Evolutionary conservation across 2,329 filamentous ascomycete genomes (phyloP), one percentile per base, ranked within the genome.

Genomic region (Pseudogymnoascus sp.): DNA sequence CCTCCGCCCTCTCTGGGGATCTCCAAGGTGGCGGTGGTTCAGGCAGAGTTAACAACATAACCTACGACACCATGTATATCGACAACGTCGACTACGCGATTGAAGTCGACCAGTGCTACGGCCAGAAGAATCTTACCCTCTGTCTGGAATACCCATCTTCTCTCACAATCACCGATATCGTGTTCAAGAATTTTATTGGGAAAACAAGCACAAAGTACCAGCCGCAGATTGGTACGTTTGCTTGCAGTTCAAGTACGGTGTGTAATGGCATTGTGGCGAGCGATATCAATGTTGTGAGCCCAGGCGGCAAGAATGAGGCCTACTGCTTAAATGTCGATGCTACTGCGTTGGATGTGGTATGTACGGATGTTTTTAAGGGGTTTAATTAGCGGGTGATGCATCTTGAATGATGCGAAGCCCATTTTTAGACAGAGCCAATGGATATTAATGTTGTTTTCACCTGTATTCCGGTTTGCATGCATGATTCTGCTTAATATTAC

Each of bases 51-150:
- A 79, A 78, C 63, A 90, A 90, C 71, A 80, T 89, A 65, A 89
- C 86, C 1, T 89, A 87, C 71, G 82, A 88, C 63, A 79, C 77
- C 3, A 85, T 89, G 75, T 70, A 75, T 38, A 77, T 86, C 65
- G 73, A 78, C 37, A 86, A 88, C 65, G 85, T 87, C 65, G 86
- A 88, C 70, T 86, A 84, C 68, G 83, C 83, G 2, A 83, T 88
- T 66, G 82, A 85, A 65, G 76, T 87, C 59, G 84, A 84, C n/a
- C 84, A 87, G 70, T 87, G 84, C 75, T 86, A 87, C 65, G 83
- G 83, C 7, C 83, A 86, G 73, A 81, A 77, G 65, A 86, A 87
- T 69, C 69, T 82, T 60, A 85, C 83, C 2, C 77, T 86, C n/a
- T 87, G 84, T 74, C 79, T 82, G 47, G 68, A 82, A 71, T 83